phyloP scores from a whole-genome alignment of 371 early-diverging fungal genomes.

The Apophysomyces variabilis region DNA sequence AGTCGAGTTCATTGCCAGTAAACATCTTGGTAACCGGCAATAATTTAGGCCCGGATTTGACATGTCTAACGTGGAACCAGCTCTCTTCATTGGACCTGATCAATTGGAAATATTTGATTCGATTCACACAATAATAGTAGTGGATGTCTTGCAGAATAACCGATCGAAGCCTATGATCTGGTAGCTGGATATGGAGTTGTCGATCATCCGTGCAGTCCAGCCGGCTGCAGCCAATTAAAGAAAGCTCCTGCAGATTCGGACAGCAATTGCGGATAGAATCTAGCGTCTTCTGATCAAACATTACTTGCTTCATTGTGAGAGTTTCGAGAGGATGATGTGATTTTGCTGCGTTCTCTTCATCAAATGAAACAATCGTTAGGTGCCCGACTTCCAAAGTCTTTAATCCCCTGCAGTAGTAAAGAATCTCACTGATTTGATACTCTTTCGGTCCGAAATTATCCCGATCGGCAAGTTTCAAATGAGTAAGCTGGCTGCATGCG shows the following conservation, averaged over 20 bases:
- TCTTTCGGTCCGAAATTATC: slow-evolving; percentile 54
- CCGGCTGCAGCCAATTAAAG: background rate
- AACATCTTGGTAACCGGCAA: background rate
- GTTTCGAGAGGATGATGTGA: background rate
- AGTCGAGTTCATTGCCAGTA: background rate
- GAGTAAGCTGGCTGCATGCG: background rate
- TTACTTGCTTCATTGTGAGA: background rate
- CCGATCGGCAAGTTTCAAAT: slow-evolving; percentile 55
- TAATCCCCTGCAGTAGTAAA: background rate
- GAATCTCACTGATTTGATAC: slow-evolving; percentile 38
- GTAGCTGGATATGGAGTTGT: background rate
- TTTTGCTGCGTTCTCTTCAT: background rate
- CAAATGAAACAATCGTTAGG: background rate
- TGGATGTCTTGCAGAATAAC: background rate
- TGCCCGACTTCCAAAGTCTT: background rate
- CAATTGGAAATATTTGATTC: background rate
- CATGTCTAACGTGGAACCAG: background rate
- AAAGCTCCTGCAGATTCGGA: background rate
- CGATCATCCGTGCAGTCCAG: background rate
- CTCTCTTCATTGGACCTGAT: background rate
- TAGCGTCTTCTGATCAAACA: background rate
- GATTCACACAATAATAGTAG: background rate
- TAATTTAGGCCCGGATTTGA: background rate
- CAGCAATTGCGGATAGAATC: background rate
- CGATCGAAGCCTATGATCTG: background rate